Base-by-base conservation (phyloP, 192 early-diverging fungal genomes). In the Bifiguratus adelaidae region DNA sequence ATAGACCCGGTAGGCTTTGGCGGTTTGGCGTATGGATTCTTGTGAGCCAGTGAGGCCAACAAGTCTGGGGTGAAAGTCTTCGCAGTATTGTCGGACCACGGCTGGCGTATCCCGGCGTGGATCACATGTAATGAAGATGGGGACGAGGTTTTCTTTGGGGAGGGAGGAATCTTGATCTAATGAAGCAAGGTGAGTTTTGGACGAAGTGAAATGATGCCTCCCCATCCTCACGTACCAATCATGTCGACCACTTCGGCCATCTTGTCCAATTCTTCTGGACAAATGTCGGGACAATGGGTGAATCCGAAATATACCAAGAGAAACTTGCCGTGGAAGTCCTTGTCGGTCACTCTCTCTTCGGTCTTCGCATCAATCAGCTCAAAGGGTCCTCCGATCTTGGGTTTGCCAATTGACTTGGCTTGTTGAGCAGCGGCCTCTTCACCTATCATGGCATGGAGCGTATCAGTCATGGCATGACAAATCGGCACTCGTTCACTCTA, bases 261-360 rank as follows among this genome's bases (percentile, higher is more conserved):
- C 69, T 93, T 97, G 63, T 99, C 93, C 30, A 99, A 70, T 65
- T 99, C 95, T 53, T 97, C 95, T 3, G 96, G 96, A 36, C 96
- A 99, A 40, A 99, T 91, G 69, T 99, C 96, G 1, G 96, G 96
- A 60, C 96, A 99, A 63, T 96, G 88, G 23, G 92, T 95, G 70
- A 96, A 99, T n/a, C 96, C 96, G 80, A 99, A 99, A 68, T 99
- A 99, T 5, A 97, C 65, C 47, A 99, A 65, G 66, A 82, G 78
- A 58, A 79, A 97, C 29, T 81, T 82, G 21, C 91, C 96, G 19
- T 69, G 70, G 55, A 89, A 88, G 46, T 85, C 76, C 41, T 82
- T 65, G 51, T 90, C 77, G 8, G 85, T 86, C 1, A 80, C 76
- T 2, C 67, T 61, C 25, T 75, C 59, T 13, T 89, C 89, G 36